phyloP scores from a whole-genome alignment of 176 grass and related monocot genomes.

The barley (Hordeum vulgare) region DNA sequence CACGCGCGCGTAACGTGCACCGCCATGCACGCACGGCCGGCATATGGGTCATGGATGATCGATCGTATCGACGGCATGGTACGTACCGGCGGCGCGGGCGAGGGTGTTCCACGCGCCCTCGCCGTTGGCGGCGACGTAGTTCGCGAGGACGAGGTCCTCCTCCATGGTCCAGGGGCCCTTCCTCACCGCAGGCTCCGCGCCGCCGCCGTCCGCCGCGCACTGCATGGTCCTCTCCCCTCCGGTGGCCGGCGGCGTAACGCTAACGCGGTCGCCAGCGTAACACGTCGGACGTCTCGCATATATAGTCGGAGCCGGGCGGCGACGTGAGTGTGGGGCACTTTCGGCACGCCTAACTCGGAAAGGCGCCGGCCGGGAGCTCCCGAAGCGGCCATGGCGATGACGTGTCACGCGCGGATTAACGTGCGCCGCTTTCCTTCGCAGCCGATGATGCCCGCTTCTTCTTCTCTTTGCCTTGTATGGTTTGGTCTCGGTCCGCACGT shows the following conservation, averaged over 20 bases:
- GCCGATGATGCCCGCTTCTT: neutral
- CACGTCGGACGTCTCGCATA: neutral
- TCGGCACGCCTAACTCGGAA: constrained; percentile 29
- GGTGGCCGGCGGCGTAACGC: neutral
- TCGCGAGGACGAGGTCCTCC: constrained; percentile 50
- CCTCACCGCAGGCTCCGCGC: constrained; percentile 7
- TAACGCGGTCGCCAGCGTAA: neutral
- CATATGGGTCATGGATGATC: too few relatives aligned
- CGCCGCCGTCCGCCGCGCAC: neutral
- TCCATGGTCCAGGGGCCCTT: constrained; percentile 62
- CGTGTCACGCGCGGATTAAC: neutral
- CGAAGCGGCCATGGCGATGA: neutral
- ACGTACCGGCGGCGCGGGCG: constrained; percentile 42
- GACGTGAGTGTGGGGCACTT: neutral
- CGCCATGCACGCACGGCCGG: neutral
- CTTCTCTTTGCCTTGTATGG: neutral
- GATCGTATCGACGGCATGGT: too few relatives aligned
- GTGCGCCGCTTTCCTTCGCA: neutral
- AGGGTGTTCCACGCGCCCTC: constrained; percentile 54
- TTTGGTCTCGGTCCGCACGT: neutral
- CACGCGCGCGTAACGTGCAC: too few relatives aligned
- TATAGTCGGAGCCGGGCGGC: neutral
- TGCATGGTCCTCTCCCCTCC: constrained; percentile 7
- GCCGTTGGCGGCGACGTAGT: constrained; percentile 48
- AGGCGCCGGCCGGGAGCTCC: neutral